Evolutionary conservation across 495 filamentous ascomycete species (phyloP).

Genomic region (Pseudotulostoma volvatum): DNA sequence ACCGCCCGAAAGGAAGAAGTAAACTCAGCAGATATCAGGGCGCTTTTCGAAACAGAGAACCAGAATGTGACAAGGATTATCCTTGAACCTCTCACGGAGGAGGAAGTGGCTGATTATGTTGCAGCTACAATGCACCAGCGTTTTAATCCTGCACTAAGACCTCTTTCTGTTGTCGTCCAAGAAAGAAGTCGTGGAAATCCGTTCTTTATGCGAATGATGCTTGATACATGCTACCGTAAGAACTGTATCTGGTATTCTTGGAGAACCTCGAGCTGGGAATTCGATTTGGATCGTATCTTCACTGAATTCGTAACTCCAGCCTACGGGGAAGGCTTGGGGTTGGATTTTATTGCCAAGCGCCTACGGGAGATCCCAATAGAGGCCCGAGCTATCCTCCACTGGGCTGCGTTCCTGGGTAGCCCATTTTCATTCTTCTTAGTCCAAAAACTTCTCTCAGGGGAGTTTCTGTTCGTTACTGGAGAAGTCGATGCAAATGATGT

Average conservation of each 20-base stretch:
- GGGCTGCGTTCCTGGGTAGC: slow-evolving; percentile 65
- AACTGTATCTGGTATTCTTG: slow-evolving; percentile 82
- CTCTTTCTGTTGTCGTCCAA: slow-evolving; percentile 51
- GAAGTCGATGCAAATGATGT: slow-evolving; percentile 13
- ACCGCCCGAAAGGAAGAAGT: slow-evolving; percentile 27
- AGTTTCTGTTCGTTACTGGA: slow-evolving; percentile 39
- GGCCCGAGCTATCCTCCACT: slow-evolving; percentile 63
- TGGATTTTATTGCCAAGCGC: slow-evolving; percentile 60
- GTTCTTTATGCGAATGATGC: slow-evolving; percentile 79
- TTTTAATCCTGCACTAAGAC: slow-evolving; percentile 21
- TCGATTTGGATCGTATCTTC: slow-evolving; percentile 67
- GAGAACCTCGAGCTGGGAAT: slow-evolving; percentile 63
- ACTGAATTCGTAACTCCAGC: slow-evolving; percentile 60
- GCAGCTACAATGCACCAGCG: slow-evolving; percentile 48
- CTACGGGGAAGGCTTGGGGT: slow-evolving; percentile 62
- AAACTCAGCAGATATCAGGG: slow-evolving; percentile 23
- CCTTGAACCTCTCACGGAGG: slow-evolving; percentile 51
- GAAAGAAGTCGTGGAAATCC: slow-evolving; percentile 72
- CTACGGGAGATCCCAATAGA: slow-evolving; percentile 58
- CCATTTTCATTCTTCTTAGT: slow-evolving; percentile 67
- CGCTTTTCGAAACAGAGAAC: slow-evolving; percentile 24
- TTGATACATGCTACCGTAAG: slow-evolving; percentile 73
- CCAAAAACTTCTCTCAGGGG: slow-evolving; percentile 56
- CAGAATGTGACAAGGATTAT: slow-evolving; percentile 46
- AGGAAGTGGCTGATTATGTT: slow-evolving; percentile 62